Base-by-base conservation (phyloP, 2,329 filamentous ascomycete species). In the Aspergillus ochraceus region DNA sequence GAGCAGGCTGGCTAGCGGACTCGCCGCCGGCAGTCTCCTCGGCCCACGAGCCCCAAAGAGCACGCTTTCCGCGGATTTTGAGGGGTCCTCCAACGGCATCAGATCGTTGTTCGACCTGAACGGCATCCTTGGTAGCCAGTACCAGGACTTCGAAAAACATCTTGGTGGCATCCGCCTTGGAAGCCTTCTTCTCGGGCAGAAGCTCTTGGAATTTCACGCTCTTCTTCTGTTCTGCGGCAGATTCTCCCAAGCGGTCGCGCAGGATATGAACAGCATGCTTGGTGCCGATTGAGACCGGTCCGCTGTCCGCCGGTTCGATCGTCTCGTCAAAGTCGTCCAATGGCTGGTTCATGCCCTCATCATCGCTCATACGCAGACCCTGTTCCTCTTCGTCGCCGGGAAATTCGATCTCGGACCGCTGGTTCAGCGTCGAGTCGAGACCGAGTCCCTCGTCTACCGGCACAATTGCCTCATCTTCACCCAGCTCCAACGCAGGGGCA, bases 91-190 rank as follows among this genome's bases (percentile, higher is more conserved):
- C 93, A 26, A 98, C 84, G 42, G 83, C 71, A 14, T 84, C 85
- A 62, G 88, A 81, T 52, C 85, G 85, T 77, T 99, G 95, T 74
- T 98, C 94, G 26, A 98, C 92, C 78, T 97, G 97, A 79, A 99
- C 90, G 29, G 95, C 95, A 74, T 99, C 95, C 80, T 99, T 99
- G 47, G 95, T 99, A 5, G 94, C 95, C 51, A 99, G 84, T 3
- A 99, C 95, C 24, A 99, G 83, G 57, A 95, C 89, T 79, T 99
- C 95, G 70, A 99, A 99, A 81, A 99, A 99, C 92, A 99, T 97
- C 83, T 97, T 97, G 49, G 95, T 99, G 0, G 95, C 95, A 70
- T 98, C 95, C 9, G 90, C 90, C 76, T 91, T 91, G 66, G 85
- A 92, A 0, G 94, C 94, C 61, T 85, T 86, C 64, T 83, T 80